phyloP scores from a whole-genome alignment of 352 stramenopile genomes.

The Pythium coloratum region DNA sequence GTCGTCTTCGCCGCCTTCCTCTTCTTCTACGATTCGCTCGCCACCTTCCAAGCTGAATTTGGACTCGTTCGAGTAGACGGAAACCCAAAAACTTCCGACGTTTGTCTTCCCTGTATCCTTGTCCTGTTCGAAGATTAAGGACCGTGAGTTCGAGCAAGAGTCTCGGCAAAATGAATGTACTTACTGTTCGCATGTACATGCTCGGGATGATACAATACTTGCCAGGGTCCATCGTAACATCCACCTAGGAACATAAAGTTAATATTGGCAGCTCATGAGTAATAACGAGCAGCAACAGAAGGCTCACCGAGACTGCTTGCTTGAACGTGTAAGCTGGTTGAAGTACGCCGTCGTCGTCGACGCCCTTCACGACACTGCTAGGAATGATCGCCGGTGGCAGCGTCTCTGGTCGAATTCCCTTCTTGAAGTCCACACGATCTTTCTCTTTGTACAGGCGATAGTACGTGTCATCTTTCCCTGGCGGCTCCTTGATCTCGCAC shows the following conservation, averaged over 20 bases:
- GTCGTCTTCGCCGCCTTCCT: conserved; percentile 58
- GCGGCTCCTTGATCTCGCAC: conserved; percentile 65
- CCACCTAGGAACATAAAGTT: conserved; percentile 34
- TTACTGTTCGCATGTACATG: conserved; percentile 87
- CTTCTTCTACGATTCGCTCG: conserved; percentile 77
- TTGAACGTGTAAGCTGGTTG: conserved; percentile 85
- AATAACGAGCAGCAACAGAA: not conserved
- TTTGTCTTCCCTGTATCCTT: conserved; percentile 78
- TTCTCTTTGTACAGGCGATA: conserved; percentile 75
- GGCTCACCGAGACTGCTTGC: conserved; percentile 68
- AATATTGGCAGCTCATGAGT: not conserved
- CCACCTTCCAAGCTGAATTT: conserved; percentile 71
- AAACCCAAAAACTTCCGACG: conserved; percentile 81
- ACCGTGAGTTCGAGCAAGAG: not conserved
- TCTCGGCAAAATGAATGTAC: conserved; percentile 4
- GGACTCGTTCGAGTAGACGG: conserved; percentile 71
- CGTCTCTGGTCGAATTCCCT: conserved; percentile 44
- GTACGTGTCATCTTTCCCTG: conserved; percentile 57
- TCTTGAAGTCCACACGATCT: conserved; percentile 58
- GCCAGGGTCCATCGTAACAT: conserved; percentile 69
- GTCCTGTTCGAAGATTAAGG: conserved; percentile 37
- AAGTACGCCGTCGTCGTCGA: conserved; percentile 66
- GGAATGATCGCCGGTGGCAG: conserved; percentile 74
- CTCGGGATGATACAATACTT: conserved; percentile 83
- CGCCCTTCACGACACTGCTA: conserved; percentile 59